Base-by-base conservation (phyloP, 208 protist genomes). In the Trypanosoma lewisi region DNA sequence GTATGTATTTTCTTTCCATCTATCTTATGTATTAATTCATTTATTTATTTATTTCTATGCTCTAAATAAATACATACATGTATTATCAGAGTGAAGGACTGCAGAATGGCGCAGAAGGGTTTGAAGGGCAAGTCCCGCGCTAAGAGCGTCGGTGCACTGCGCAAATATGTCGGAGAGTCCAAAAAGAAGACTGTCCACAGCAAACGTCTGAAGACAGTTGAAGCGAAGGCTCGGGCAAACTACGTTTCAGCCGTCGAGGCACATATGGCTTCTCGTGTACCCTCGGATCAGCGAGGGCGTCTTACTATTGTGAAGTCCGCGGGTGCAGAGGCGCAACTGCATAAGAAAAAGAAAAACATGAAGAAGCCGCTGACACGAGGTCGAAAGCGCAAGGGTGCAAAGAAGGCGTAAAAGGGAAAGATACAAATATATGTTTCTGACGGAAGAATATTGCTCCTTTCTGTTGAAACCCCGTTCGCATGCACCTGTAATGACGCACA, bases 291-390 rank as follows among this genome's bases (percentile, higher is more conserved):
- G 69, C 78, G 90, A 37, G 87, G 77, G n/a, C 93, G 93, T 71
- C 75, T 96, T 37, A 87, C 23, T 19, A 69, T 96, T 53, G 77
- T 96, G 31, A 88, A 86, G 54, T 33, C 85, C 27, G 61, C 74
- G 25, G 69, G 74, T 4, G 69, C 74, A 5, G 17, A 48, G 27
- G 6, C 28, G 30, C 14, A 28, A 25, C 52, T 39, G 19, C 6
- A 3, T 21, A 74, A 76, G 52, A 85, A 83, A 53, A 78, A 78
- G 47, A 91, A 93, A 74, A 19, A 88, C 67, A 85, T 79, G 77
- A 92, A 89, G 75, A 96, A 96, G 73, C 90, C 90, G 11, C 75
- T 96, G 33, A 94, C 87, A 16, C 79, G 85, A 28, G 90, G 90
- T 9, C 90, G 90, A 53, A 89, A 62, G 48, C 72, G 78, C 30